A percentile compares a stretch with the other conserved stretches of the same genome.
phyloP scores from a whole-genome alignment of 345 rosid genomes.

The Euphorbia peplus region DNA sequence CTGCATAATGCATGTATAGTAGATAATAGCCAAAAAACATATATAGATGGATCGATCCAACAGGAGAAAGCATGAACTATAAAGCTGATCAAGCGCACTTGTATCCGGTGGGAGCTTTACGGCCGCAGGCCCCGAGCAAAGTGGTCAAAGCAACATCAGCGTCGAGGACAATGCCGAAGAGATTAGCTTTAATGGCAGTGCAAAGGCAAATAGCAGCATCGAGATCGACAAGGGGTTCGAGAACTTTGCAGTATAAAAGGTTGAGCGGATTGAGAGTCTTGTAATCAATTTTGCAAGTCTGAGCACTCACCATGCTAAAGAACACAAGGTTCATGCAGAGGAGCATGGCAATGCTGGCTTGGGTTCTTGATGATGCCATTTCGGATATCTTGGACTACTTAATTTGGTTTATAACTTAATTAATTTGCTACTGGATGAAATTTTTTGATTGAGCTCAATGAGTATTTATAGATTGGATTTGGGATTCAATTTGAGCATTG shows the following conservation, averaged over 20 bases:
- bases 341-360: neutral
- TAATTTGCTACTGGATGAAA: too few species aligned
- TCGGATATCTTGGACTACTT: neutral
- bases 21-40: too few species aligned
- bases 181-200: neutral
- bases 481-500: too few species aligned
- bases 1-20: too few species aligned
- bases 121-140: neutral
- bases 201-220: neutral
- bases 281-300: neutral
- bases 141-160: neutral
- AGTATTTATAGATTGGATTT: too few species aligned
- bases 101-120: neutral
- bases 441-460: too few species aligned
- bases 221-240: neutral
- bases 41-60: too few species aligned
- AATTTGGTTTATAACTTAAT: too few species aligned
- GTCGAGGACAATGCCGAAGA: neutral
- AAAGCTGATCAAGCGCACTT: neutral
- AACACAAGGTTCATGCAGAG: neutral
- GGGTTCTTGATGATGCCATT: conserved; percentile 3
- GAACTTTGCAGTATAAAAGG: neutral
- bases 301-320: conserved; percentile 3
- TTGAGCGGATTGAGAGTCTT: conserved; percentile 5
- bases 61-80: too few species aligned